These are phyloP conservation scores for Colletotrichum sansevieriae DNA, from an alignment of 2,329 filamentous ascomycete species.

Conservation along the genomic window DNA sequence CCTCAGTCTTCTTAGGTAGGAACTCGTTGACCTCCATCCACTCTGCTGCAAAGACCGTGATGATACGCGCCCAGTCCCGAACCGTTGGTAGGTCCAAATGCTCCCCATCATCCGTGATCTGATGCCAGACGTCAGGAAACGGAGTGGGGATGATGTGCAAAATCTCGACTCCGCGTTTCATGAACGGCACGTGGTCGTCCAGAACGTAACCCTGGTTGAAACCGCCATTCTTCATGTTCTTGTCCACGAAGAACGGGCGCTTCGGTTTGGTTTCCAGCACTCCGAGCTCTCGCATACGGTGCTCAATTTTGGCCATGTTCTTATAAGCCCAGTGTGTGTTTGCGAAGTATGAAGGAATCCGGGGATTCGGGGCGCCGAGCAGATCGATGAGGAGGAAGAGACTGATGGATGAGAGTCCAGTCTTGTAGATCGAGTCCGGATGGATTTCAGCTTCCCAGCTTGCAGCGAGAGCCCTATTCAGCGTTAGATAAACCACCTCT, in stretches of 20 bases:
- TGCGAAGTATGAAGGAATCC: slow-evolving; percentile 86
- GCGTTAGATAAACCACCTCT: slow-evolving; percentile 16
- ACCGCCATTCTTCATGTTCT: slow-evolving; percentile 61
- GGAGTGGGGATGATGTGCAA: slow-evolving; percentile 88
- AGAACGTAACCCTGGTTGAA: slow-evolving; percentile 69
- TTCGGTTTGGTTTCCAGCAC: slow-evolving; percentile 72
- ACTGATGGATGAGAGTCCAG: slow-evolving; percentile 81
- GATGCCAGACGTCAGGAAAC: slow-evolving; percentile 91
- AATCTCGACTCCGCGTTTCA: slow-evolving; percentile 86
- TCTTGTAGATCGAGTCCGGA: slow-evolving; percentile 81
- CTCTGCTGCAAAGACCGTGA: slow-evolving; percentile 87
- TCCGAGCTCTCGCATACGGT: slow-evolving; percentile 75
- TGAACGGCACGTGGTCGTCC: slow-evolving; percentile 94
- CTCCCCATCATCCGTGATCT: slow-evolving; percentile 82
- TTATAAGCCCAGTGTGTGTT: slow-evolving; percentile 95
- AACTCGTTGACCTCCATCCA: slow-evolving; percentile 82
- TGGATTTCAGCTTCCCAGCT: slow-evolving; percentile 82
- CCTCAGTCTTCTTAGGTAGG: slow-evolving; percentile 48
- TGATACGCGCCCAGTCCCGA: slow-evolving; percentile 88
- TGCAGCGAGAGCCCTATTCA: slow-evolving; percentile 75
- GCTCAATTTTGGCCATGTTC: slow-evolving; percentile 79
- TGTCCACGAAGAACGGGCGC: slow-evolving; percentile 75
- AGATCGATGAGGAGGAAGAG: slow-evolving; percentile 94
- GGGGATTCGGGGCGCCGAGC: slow-evolving; percentile 77
- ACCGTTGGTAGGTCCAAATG: slow-evolving; percentile 85